These are phyloP conservation scores for Saccharomycopsis vini DNA, from an alignment of 805 yeast species.

Conservation along the genomic window DNA sequence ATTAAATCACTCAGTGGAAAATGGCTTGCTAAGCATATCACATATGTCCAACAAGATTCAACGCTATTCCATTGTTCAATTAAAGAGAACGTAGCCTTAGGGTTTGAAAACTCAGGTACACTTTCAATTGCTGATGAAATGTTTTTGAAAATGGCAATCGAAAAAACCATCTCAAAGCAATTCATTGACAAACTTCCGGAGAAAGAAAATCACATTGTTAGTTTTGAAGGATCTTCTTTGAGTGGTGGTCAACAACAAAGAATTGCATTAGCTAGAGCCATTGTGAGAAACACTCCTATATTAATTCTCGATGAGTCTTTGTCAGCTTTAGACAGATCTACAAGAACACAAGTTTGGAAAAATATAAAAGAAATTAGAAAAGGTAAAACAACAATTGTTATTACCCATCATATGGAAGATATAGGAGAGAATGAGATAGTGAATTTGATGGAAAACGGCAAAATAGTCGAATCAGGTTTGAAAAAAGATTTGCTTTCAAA, in stretches of 20 bases:
- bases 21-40: slow-evolving; percentile 56
- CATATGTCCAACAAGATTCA: slow-evolving; percentile 67
- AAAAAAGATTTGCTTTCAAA: slow-evolving; percentile 26
- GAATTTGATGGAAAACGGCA: slow-evolving; percentile 51
- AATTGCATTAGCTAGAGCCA: slow-evolving; percentile 78
- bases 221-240: slow-evolving; percentile 34
- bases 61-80: slow-evolving; percentile 57
- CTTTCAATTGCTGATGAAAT: not conserved
- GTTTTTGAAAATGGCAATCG: not conserved
- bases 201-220: slow-evolving; percentile 46
- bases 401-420: slow-evolving; percentile 68
- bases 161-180: not conserved
- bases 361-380: slow-evolving; percentile 51
- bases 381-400: slow-evolving; percentile 65
- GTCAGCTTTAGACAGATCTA: slow-evolving; percentile 63
- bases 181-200: slow-evolving; percentile 37
- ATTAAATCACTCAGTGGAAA: slow-evolving; percentile 33
- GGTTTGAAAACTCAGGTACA: slow-evolving; percentile 25
- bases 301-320: slow-evolving; percentile 79
- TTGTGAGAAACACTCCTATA: slow-evolving; percentile 61
- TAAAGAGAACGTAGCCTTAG: slow-evolving; percentile 53
- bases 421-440: slow-evolving; percentile 52
- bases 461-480: slow-evolving; percentile 36
- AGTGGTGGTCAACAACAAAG: slow-evolving; percentile 93
- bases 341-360: slow-evolving; percentile 37